phyloP scores from a whole-genome alignment of 1,284 basidiomycete genomes.

The Ganoderma sp. region DNA sequence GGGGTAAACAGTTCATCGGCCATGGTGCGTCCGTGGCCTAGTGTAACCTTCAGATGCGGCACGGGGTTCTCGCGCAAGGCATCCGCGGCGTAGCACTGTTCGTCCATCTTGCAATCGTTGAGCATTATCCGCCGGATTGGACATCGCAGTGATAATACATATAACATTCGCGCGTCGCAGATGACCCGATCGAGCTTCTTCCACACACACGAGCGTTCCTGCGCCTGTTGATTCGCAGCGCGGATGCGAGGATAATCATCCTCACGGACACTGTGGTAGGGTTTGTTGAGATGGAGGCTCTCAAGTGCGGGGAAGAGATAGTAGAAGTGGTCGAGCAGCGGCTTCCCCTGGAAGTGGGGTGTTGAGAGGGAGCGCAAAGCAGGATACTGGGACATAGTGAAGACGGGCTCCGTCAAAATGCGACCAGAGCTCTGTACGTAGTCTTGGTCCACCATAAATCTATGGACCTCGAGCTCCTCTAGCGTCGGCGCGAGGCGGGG shows the following conservation, averaged over 20 bases:
- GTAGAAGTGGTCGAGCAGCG: background rate
- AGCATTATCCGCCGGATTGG: background rate
- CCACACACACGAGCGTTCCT: background rate
- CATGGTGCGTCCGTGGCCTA: background rate
- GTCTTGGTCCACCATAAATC: background rate
- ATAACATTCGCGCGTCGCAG: background rate
- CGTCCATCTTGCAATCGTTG: background rate
- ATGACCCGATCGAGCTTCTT: background rate
- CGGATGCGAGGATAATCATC: background rate
- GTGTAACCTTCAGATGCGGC: background rate
- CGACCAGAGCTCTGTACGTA: background rate
- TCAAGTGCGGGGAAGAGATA: background rate
- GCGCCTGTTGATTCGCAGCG: background rate
- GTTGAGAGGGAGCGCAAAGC: background rate
- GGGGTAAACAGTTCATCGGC: background rate
- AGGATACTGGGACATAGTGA: background rate
- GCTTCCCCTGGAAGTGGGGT: background rate
- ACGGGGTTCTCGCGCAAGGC: background rate
- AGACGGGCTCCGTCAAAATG: too few species aligned
- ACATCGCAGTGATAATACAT: background rate
- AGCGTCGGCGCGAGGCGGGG: background rate
- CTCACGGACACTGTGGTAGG: background rate
- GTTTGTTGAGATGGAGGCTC: background rate
- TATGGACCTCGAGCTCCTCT: background rate
- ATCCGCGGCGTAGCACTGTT: background rate